A percentile compares a stretch with the other conserved stretches of the same genome.
These are phyloP conservation scores for Moringa oleifera DNA, from an alignment of 345 rosid species.

Conservation along the genomic window DNA sequence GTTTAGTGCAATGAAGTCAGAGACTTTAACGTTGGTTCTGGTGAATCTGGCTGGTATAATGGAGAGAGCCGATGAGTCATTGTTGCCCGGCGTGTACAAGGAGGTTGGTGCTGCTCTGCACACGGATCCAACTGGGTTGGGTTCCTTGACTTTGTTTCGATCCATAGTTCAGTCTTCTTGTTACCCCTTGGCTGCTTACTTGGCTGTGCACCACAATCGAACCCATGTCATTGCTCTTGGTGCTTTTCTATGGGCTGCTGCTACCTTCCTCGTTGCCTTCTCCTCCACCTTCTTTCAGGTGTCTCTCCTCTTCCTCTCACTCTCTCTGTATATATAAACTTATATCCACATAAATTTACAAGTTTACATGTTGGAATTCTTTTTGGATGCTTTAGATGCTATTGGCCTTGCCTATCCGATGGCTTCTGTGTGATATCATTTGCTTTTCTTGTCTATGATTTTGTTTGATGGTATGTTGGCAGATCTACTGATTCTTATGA, in stretches of 20 bases:
- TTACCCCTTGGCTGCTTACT: constrained; percentile 70
- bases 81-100: constrained; percentile 66
- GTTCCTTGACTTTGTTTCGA: constrained; percentile 49
- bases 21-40: constrained; percentile 40
- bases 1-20: constrained; percentile 33
- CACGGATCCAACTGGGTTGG: constrained; percentile 56
- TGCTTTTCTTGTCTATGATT: no score
- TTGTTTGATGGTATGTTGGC: no score
- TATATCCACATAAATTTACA: no score
- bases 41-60: constrained; percentile 65
- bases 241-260: constrained; percentile 64
- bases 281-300: constrained; percentile 65
- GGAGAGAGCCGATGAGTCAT: constrained; percentile 63
- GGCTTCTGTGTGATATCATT: no score
- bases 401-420: no score
- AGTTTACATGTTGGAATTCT: no score
- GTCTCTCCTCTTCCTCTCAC: not conserved
- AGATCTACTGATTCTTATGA: no score
- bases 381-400: no score
- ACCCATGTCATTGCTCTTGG: constrained; percentile 69
- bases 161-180: constrained; percentile 59
- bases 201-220: constrained; percentile 46
- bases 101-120: constrained; percentile 59
- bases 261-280: constrained; percentile 61
- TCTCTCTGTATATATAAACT: not conserved